A percentile compares a stretch with the other conserved stretches of the same genome.
Conservation (phyloP, 306 rosid species). For the Cucumis hystrix region DNA sequence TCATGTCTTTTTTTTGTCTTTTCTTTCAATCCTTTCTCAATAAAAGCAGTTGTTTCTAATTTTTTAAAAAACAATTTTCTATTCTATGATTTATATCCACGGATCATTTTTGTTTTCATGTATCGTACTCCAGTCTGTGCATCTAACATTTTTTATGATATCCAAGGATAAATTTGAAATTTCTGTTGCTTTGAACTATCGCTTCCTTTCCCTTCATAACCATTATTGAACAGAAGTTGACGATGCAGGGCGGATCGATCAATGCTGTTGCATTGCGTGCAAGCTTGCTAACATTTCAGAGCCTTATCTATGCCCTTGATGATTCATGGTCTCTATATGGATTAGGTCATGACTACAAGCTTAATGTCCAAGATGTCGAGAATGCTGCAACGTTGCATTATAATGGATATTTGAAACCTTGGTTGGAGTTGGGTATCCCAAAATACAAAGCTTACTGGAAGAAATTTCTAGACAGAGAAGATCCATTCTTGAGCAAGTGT, state of each 20-base stretch:
- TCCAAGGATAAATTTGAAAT: background rate
- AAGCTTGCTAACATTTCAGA: slow-evolving; percentile 70
- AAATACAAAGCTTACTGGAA: slow-evolving; percentile 67
- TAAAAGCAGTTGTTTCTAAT: too few relatives aligned
- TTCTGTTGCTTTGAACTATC: background rate
- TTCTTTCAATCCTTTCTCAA: too few relatives aligned
- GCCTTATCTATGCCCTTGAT: slow-evolving; percentile 45
- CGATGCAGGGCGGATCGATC: slow-evolving; percentile 17
- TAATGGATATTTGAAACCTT: slow-evolving; percentile 93
- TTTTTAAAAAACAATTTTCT: too few relatives aligned
- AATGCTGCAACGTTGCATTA: slow-evolving; percentile 69
- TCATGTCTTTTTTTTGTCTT: background rate
- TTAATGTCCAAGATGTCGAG: slow-evolving; percentile 27
- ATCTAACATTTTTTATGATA: background rate
- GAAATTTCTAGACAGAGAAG: slow-evolving; percentile 60
- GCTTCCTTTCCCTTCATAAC: slow-evolving; percentile 11
- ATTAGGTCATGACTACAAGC: slow-evolving; percentile 61
- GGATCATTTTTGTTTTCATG: background rate
- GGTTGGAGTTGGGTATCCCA: slow-evolving; percentile 96
- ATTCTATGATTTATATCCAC: background rate
- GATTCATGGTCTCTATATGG: slow-evolving; percentile 62
- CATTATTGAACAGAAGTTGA: slow-evolving; percentile 26
- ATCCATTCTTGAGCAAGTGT: slow-evolving; percentile 89
- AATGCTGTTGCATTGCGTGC: slow-evolving; percentile 48
- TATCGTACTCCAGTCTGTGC: background rate